Evolutionary conservation across 2,329 filamentous ascomycete genomes (phyloP).

Genomic region (Plectosphaerella sp.): DNA sequence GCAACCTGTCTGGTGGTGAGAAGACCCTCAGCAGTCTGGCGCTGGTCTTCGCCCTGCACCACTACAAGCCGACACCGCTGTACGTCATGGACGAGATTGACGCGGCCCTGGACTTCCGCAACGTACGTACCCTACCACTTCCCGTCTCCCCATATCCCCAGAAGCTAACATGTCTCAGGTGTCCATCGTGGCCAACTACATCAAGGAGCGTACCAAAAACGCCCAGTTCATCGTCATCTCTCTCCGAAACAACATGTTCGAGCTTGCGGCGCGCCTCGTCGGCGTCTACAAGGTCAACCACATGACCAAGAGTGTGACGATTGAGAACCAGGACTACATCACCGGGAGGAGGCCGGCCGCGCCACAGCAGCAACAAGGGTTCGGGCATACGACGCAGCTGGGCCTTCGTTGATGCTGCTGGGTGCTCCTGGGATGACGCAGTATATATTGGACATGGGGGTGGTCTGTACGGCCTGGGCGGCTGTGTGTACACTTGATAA

Average conservation of each 20-base stretch:
- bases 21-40: slow-evolving; percentile 94
- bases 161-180: slow-evolving; percentile 51
- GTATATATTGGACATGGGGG: background rate
- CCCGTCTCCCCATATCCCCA: background rate
- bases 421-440: background rate
- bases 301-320: slow-evolving; percentile 91
- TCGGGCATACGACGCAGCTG: slow-evolving; percentile 3
- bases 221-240: slow-evolving; percentile 99
- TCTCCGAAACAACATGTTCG: slow-evolving; percentile 98
- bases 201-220: slow-evolving; percentile 98
- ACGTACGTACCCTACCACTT: slow-evolving; percentile 57
- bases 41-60: slow-evolving; percentile 94
- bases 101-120: slow-evolving; percentile 93
- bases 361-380: slow-evolving; percentile 18
- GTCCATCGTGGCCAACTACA: slow-evolving; percentile 96
- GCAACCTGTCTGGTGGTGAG: slow-evolving; percentile 91
- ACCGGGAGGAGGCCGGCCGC: slow-evolving; percentile 28
- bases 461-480: background rate
- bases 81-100: slow-evolving; percentile 99
- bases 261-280: slow-evolving; percentile 89
- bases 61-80: slow-evolving; percentile 94
- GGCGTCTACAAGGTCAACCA: slow-evolving; percentile 99
- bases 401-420: background rate
- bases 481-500: slow-evolving; percentile 10
- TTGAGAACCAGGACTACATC: slow-evolving; percentile 80